Base-by-base conservation (phyloP, 805 yeast species). In the Priceomyces haplophilus region DNA sequence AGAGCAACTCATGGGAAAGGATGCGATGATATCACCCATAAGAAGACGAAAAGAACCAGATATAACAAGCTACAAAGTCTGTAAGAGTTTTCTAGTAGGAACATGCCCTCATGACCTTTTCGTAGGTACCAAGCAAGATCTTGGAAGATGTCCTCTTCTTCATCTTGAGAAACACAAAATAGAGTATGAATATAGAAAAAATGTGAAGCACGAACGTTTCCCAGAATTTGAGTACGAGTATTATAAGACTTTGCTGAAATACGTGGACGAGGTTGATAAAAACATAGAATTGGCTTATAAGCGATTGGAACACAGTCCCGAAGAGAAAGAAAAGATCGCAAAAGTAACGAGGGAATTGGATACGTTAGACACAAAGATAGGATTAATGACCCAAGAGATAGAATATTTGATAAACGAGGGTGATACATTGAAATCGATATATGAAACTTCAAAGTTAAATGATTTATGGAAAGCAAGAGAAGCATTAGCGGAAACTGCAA, bases 101-200 rank as follows among this genome's bases (percentile, higher is more conserved):
- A 76, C 78, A 7, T 90, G 98, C 53, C 91, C 96, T 0, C 83
- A 85, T 59, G 97, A 89, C 49, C 60, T 89, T 37, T 86, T 90
- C 55, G 73, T 74, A 10, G 87, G 88, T 5, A 87, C 97, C 10
- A 89, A 88, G 59, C 85, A 84, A 55, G 87, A 85, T 56, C 63
- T 86, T 48, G 97, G 97, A 1, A 73, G 74, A 45, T 90, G 98
- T 58, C 87, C 88, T 0, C 76, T 75, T 50, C 62, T 83, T 15
- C 97, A 90, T 60, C 59, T 81, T 25, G 88, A 87, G 51, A 84
- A 85, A 50, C 81, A 82, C 55, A 84, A 80, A 58, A 60, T 86
- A 12, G 80, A 85, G 48, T 89, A 85, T 52, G 84, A 84, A 52
- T 66, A 72, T 24, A 62, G 73, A 38, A 61, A 64, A n/a, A 59